Conservation (phyloP, 2,329 filamentous ascomycete genomes). For the Colletotrichum theobromicola region DNA sequence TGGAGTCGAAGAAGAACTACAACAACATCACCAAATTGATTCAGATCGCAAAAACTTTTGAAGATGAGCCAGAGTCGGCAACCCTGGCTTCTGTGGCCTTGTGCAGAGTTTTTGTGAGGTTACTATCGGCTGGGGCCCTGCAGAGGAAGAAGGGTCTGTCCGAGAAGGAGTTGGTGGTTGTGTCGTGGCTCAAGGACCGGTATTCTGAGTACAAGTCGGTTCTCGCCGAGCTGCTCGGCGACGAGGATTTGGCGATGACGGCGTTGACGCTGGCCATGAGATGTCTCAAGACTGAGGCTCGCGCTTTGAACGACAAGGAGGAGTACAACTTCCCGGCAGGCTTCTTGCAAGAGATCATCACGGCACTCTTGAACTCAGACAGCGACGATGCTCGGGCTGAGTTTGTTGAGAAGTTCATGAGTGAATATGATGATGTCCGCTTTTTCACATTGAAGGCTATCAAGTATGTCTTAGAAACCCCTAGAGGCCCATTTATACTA, state of each 20-base stretch:
- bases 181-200: conserved; percentile 79
- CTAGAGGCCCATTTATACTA: neutral
- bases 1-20: conserved; percentile 88
- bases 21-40: conserved; percentile 85
- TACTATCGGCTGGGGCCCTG: conserved; percentile 77
- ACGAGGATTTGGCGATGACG: conserved; percentile 69
- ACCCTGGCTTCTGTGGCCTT: conserved; percentile 79
- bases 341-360: conserved; percentile 70
- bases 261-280: conserved; percentile 83
- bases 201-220: conserved; percentile 73
- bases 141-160: conserved; percentile 67
- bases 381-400: conserved; percentile 68
- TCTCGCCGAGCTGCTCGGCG: conserved; percentile 66
- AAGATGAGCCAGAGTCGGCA: conserved; percentile 58
- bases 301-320: conserved; percentile 62
- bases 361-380: conserved; percentile 62
- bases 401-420: conserved; percentile 79
- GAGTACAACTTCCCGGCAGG: conserved; percentile 73
- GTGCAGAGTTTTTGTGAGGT: conserved; percentile 83
- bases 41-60: conserved; percentile 52
- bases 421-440: conserved; percentile 82
- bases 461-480: conserved; percentile 57
- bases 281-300: conserved; percentile 79
- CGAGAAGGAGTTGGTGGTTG: conserved; percentile 77
- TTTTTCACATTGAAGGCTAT: conserved; percentile 81